phyloP scores from a whole-genome alignment of 176 grass and related monocot genomes.

The Rhynchospora breviuscula region DNA sequence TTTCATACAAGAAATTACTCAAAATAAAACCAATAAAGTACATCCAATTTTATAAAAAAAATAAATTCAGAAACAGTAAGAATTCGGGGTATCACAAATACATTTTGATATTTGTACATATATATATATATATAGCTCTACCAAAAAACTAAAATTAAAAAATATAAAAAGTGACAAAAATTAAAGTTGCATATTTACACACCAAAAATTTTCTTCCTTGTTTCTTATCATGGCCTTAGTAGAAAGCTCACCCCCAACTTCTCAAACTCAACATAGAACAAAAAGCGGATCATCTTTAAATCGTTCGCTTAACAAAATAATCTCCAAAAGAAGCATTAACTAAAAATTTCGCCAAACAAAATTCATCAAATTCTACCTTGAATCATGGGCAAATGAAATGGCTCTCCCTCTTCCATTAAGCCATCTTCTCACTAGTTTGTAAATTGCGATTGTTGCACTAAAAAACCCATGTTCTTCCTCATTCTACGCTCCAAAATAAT shows the following conservation, averaged over 20 bases:
- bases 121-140: too few species aligned
- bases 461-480: constrained; percentile 6
- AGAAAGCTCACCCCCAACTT: neutral
- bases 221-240: too few species aligned
- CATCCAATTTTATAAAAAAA: too few species aligned
- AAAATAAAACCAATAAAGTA: too few species aligned
- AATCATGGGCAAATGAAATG: neutral
- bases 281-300: neutral
- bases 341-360: neutral
- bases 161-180: too few species aligned
- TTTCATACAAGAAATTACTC: too few species aligned
- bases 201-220: too few species aligned
- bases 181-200: too few species aligned
- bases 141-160: neutral
- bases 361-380: neutral
- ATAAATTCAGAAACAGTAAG: too few species aligned
- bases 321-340: neutral
- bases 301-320: neutral
- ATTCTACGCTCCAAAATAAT: constrained; percentile 17
- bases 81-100: too few species aligned
- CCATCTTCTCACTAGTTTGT: neutral
- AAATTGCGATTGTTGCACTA: constrained; percentile 3
- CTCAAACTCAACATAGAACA: neutral
- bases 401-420: neutral
- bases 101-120: neutral